Base-by-base conservation (phyloP, 2,329 filamentous ascomycete genomes). In the Neurospora crassa region DNA sequence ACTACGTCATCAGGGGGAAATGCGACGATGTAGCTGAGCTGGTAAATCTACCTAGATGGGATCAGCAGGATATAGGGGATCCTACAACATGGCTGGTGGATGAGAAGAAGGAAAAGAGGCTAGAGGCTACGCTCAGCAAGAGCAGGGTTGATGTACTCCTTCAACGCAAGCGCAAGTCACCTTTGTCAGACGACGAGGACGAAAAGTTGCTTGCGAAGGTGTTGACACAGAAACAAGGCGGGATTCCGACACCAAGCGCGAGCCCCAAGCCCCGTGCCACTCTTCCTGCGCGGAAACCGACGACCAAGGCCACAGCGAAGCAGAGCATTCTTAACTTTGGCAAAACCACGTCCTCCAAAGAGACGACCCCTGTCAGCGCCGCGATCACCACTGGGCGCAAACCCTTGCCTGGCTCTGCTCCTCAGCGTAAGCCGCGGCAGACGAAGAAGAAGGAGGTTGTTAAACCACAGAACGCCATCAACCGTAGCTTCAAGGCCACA, bases 21-120 rank as follows among this genome's bases (percentile, higher is more conserved):
- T 96, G 93, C 78, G 96, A 99, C 79, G 90, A 94, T 74, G 91
- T 99, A 47, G 96, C 96, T 24, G 86, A 86, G 68, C 84, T 93
- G 47, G 91, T 90, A 18, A 88, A 88, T 29, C 80, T 91, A 37
- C 88, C 88, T 5, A 86, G 79, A 18, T 90, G 87, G 84, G 85
- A 90, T 74, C 83, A 85, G 73, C 84, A 87, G 71, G 86, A 86
- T 24, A 80, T 84, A 47, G 84, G 84, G 67, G 83, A 83, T 69
- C 82, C 83, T 70, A 80, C 76, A 14, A 74, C 77, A 63, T 80
- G 85, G 41, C 82, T 85, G 70, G 78, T 84, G 14, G 78, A 82
- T 70, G 82, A 84, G 72, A 80, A 83, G 71, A 83, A 83, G 70
- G 80, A 82, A 74, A 80, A 82, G 69, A 77, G 76, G 29, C 80